phyloP scores from a whole-genome alignment of 805 yeast species.

The Pichia pseudocactophila region DNA sequence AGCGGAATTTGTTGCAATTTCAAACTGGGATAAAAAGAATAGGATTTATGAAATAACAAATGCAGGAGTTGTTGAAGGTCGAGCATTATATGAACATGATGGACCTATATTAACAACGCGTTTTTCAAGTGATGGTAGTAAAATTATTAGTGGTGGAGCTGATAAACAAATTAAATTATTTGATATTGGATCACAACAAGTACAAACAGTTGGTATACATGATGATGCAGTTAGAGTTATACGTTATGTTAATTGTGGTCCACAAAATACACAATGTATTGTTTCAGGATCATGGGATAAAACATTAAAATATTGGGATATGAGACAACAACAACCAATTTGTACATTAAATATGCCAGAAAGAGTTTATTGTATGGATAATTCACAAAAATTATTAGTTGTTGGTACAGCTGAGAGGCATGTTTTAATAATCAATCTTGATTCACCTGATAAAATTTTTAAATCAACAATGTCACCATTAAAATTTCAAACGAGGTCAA shows the following conservation, averaged over 20 bases:
- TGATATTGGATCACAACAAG: constrained; percentile 76
- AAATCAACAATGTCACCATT: constrained; percentile 68
- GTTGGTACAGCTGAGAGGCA: constrained; percentile 94
- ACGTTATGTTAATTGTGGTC: constrained; percentile 75
- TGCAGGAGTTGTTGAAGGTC: constrained; percentile 73
- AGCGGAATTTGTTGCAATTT: constrained; percentile 70
- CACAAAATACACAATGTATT: constrained; percentile 70
- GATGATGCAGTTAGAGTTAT: constrained; percentile 71
- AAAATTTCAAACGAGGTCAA: constrained; percentile 79
- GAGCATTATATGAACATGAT: constrained; percentile 84
- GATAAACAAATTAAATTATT: constrained; percentile 81
- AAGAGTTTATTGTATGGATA: constrained; percentile 83
- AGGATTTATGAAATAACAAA: constrained; percentile 79
- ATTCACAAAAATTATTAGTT: constrained; percentile 70
- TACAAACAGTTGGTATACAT: constrained; percentile 79
- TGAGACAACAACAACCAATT: constrained; percentile 75
- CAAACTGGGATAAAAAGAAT: constrained; percentile 94
- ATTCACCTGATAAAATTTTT: constrained; percentile 75
- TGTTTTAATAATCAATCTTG: constrained; percentile 65
- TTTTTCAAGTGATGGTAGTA: constrained; percentile 82
- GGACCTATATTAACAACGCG: constrained; percentile 78
- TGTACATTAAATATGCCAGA: constrained; percentile 81
- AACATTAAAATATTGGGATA: constrained; percentile 90
- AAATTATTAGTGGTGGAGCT: constrained; percentile 81
- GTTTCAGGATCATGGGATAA: constrained; percentile 97